phyloP scores from a whole-genome alignment of 192 early-diverging fungal species.

The Backusella mclennaniae region DNA sequence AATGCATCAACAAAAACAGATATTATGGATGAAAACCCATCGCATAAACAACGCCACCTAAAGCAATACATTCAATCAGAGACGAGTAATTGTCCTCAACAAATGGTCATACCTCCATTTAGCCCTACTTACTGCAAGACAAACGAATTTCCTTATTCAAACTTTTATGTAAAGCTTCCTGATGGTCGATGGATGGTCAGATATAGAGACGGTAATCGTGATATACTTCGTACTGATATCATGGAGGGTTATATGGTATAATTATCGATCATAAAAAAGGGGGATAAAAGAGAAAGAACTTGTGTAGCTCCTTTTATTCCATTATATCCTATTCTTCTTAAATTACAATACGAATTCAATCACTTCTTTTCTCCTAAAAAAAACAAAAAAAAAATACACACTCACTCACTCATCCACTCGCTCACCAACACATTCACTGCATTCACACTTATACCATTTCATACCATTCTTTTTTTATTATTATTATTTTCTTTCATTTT shows the following conservation, averaged over 20 bases:
- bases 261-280: background rate
- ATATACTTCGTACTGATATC: slow-evolving; percentile 31
- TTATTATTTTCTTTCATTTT: background rate
- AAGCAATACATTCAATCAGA: background rate
- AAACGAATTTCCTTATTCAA: slow-evolving; percentile 33
- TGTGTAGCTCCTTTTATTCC: background rate
- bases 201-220: slow-evolving; percentile 29
- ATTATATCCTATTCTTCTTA: background rate
- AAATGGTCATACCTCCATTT: slow-evolving; percentile 17
- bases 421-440: background rate
- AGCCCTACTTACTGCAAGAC: slow-evolving; percentile 25
- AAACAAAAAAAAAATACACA: background rate
- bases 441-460: background rate
- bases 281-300: background rate
- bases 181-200: slow-evolving; percentile 36
- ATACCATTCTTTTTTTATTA: background rate
- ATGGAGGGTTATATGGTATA: slow-evolving; percentile 24
- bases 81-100: background rate
- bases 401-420: background rate
- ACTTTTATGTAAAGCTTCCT: slow-evolving; percentile 36
- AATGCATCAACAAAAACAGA: background rate
- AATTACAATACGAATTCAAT: background rate
- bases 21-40: background rate
- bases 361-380: background rate
- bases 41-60: background rate